These are phyloP conservation scores for Colletotrichum shisoi DNA, from an alignment of 2,329 filamentous ascomycete species.

Conservation along the genomic window DNA sequence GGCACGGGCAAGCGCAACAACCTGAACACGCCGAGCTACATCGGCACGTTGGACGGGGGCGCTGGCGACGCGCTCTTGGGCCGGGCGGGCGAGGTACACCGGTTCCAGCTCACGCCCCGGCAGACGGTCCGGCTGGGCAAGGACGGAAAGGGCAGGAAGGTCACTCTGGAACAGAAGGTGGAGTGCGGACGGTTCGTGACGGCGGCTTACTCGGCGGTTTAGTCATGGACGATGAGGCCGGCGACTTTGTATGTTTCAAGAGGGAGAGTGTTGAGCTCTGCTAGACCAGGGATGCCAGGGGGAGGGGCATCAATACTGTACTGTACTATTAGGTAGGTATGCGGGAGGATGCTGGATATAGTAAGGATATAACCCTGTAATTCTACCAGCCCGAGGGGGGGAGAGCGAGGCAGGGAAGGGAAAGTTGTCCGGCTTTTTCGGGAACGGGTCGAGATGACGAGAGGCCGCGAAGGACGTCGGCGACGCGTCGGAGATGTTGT, in stretches of 20 bases:
- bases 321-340: slow-evolving; percentile 29
- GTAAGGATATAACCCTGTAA: slow-evolving; percentile 36
- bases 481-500: slow-evolving; percentile 2
- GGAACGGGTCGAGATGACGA: background rate
- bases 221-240: background rate
- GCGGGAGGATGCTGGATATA: background rate
- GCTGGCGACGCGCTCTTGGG: slow-evolving; percentile 66
- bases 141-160: slow-evolving; percentile 69
- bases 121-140: slow-evolving; percentile 72
- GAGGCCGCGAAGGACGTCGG: background rate
- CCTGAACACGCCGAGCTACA: slow-evolving; percentile 75
- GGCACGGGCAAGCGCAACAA: slow-evolving; percentile 92
- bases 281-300: background rate
- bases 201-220: slow-evolving; percentile 78
- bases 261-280: background rate
- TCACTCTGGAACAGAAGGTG: slow-evolving; percentile 82
- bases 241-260: slow-evolving; percentile 30
- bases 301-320: background rate
- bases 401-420: background rate
- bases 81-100: slow-evolving; percentile 69
- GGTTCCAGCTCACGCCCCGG: slow-evolving; percentile 81
- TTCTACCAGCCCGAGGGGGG: background rate
- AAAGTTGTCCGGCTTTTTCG: slow-evolving; percentile 2
- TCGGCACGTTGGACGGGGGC: slow-evolving; percentile 75
- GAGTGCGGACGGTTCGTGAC: slow-evolving; percentile 86